These are phyloP conservation scores for Penstemon eatonii DNA, from an alignment of 257 asterid species.

Conservation along the genomic window DNA sequence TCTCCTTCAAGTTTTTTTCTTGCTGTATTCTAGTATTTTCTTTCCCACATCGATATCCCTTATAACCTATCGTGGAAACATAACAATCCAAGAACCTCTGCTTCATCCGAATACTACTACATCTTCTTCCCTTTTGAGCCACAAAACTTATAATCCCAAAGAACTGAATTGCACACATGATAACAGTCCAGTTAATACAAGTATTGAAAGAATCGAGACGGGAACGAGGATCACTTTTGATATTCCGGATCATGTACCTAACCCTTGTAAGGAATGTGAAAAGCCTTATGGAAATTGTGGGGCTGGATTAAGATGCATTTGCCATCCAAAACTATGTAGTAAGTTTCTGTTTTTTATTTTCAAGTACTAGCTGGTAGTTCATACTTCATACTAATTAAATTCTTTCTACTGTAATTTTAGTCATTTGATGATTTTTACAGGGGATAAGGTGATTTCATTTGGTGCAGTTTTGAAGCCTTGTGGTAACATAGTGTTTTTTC, in stretches of 20 bases:
- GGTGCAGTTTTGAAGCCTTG: conserved; percentile 35
- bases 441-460: conserved; percentile 50
- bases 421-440: conserved; percentile 31
- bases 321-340: conserved; percentile 61
- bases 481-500: conserved; percentile 28
- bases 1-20: conserved; percentile 33
- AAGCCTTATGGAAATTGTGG: conserved; percentile 61
- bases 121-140: conserved; percentile 28
- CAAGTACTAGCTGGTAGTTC: background rate
- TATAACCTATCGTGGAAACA: conserved; percentile 35
- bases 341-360: conserved; percentile 20
- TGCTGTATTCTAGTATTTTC: conserved; percentile 10
- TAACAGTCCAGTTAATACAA: conserved; percentile 38
- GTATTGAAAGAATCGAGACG: conserved; percentile 5
- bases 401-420: background rate
- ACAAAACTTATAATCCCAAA: conserved; percentile 32
- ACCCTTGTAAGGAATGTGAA: conserved; percentile 61
- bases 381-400: background rate
- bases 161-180: conserved; percentile 42
- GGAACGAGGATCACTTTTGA: conserved; percentile 57
- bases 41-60: conserved; percentile 28
- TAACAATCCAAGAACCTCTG: conserved; percentile 35
- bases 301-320: conserved; percentile 63
- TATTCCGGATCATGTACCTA: conserved; percentile 58
- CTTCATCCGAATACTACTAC: conserved; percentile 26